Evolutionary conservation across 352 stramenopile genomes (phyloP), one percentile per base, ranked within the genome.

Genomic region (Phytophthora palmivora): DNA sequence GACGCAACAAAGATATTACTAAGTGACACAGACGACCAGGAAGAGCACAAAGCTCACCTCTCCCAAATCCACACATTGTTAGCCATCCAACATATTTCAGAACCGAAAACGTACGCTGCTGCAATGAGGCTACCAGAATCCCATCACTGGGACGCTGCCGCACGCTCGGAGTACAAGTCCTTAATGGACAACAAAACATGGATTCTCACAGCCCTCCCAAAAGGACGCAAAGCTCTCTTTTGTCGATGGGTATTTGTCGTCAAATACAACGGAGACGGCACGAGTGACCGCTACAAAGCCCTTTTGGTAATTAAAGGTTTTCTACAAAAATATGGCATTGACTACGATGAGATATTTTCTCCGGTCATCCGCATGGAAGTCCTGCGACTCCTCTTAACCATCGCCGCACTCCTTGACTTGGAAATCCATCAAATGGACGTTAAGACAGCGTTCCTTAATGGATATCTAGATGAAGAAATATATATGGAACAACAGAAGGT

Each of bases 231-330:
- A 1, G 18, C 39, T 0, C 24, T 54, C 1, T 18, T 32, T 19
- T 42, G 26, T 28, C 51, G 59, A 12, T 63, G 51, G 38, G 43
- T 63, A 30, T 63, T 41, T 43, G 51, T 50, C 1, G 37, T 68
- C 1, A 68, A 68, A 34, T 58, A 53, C 49, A 67, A 56, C n/a
- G 11, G 24, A 0, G 14, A 63, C 38, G 37, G 45, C 37, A 22
- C 8, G 1, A 54, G 60, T 42, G 48, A 67, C n/a, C 58, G 32
- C 44, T 58, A 37, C 24, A 65, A 65, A 48, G n/a, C 34, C 55
- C 21, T 32, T 14, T 21, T 65, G 8, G 39, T 52, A 0, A 53
- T 59, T 21, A 61, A 67, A 48, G 51, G 30, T 0, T 57, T 61
- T 21, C 19, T 65, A 5, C 45, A 52, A 32, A 28, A 51, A n/a